Conservation (phyloP, 2,329 filamentous ascomycete species). For the Penicillium italicum region DNA sequence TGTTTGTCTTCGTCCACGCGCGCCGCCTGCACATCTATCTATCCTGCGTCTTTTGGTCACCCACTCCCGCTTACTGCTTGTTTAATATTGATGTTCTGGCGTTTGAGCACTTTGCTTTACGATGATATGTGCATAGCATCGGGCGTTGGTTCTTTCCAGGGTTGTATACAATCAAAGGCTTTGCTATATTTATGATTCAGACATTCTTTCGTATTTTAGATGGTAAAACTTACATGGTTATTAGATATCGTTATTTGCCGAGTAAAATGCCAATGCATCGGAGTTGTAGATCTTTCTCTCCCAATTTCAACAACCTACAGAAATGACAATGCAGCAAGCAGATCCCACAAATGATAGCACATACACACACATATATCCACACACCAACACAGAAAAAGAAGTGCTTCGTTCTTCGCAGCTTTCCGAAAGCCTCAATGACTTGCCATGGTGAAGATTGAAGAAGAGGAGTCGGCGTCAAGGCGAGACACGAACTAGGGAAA, state of each 20-base stretch:
- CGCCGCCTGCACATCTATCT: background rate
- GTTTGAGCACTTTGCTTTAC: conserved; percentile 14
- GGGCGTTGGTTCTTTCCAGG: conserved; percentile 22
- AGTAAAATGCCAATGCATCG: background rate
- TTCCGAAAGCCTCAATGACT: background rate
- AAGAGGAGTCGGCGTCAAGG: background rate
- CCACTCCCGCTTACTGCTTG: conserved; percentile 2
- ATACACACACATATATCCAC: no score
- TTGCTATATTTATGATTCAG: background rate
- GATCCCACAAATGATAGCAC: no score
- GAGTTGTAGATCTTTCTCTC: background rate
- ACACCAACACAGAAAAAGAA: background rate
- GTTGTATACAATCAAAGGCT: conserved; percentile 11
- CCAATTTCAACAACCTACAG: no score
- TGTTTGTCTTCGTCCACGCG: background rate
- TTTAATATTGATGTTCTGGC: conserved; percentile 10
- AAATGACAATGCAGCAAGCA: background rate
- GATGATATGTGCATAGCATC: conserved; percentile 28
- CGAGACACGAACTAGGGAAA: no score
- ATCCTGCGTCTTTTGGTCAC: conserved; percentile 5
- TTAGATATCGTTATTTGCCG: background rate
- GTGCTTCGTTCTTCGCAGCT: background rate
- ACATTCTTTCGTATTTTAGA: background rate
- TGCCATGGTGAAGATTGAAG: background rate
- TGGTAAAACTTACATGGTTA: no score